Base-by-base conservation (phyloP, 352 stramenopile species). In the Thalassiosira hispida region DNA sequence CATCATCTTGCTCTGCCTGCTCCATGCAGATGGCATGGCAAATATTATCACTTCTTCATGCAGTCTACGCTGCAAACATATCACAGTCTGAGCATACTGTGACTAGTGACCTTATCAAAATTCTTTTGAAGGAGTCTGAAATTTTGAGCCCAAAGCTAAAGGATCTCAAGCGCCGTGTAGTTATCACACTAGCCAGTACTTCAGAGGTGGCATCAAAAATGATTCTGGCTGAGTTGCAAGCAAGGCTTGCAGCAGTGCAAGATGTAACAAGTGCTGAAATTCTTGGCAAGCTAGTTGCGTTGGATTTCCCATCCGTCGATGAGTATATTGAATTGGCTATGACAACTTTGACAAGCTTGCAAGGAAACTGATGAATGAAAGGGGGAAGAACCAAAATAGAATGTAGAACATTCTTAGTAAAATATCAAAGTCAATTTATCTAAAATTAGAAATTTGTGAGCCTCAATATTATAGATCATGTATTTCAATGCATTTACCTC, bases 231-330 rank as follows among this genome's bases (percentile, higher is more conserved):
- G 84, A 93, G 56, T 27, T 94, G 9, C 40, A 69, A 74, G 46
- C 46, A 46, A 77, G 84, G 59, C 67, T 94, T 16, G 55, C 1
- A 31, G 78, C 79, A 42, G 77, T 85, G 16, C 73, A 85, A 71
- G 86, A 94, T 86, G 56, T 79, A 11, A 84, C 59, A 4, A 85
- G 77, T 60, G 90, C 90, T 55, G 76, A 91, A 82, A 85, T 94
- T 66, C 72, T 94, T 25, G 82, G 82, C 27, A 67, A 81, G 31
- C 46, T 89, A 22, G 46, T 85, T 44, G 23, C 83, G 38, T 63
- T 85, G 22, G 77, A 85, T 71, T 88, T 88, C 47, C 70, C 73
- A 53, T 73, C 18, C 22, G 76, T 85, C 12, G 51, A 84, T 47
- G 51, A 81, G 2, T 88, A 84, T 53, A 85, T 88, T 60, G 64